These are phyloP conservation scores for Umbelopsis sp. DNA, from an alignment of 192 early-diverging fungal species.

Conservation along the genomic window DNA sequence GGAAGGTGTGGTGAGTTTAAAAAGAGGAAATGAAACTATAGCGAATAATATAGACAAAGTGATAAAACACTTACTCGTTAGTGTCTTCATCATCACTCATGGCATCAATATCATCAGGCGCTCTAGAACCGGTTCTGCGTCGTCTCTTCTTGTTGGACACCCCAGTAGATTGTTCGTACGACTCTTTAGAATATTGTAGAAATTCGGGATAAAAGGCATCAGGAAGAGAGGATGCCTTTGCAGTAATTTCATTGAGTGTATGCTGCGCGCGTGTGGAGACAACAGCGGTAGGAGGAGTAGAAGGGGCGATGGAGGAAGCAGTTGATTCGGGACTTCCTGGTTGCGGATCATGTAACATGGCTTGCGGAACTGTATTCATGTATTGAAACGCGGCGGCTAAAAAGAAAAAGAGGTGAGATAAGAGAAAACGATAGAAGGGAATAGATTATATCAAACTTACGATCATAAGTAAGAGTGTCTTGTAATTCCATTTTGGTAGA, in stretches of 20 bases:
- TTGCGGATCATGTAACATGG: conserved; percentile 6
- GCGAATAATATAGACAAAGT: background rate
- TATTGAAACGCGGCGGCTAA: conserved; percentile 14
- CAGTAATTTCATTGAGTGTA: conserved; percentile 31
- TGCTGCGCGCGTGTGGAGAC: conserved; percentile 18
- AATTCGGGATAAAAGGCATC: conserved; percentile 44
- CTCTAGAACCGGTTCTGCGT: conserved; percentile 8
- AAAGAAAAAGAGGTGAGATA: background rate
- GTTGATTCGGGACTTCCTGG: conserved; percentile 21
- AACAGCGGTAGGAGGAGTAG: conserved; percentile 33
- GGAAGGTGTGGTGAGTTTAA: conserved; percentile 9
- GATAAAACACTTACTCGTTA: background rate
- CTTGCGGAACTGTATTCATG: conserved; percentile 11
- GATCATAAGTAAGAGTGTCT: conserved; percentile 18
- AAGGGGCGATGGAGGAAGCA: conserved; percentile 31
- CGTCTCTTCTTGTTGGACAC: conserved; percentile 19
- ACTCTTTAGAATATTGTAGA: conserved; percentile 41
- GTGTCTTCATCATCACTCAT: conserved; percentile 13
- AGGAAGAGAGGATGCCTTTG: conserved; percentile 37
- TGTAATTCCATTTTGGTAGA: conserved; percentile 21
- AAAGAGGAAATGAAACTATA: background rate
- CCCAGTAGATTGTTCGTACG: conserved; percentile 34
- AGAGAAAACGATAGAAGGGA: background rate
- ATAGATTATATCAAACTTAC: background rate
- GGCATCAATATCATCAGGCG: background rate